phyloP scores from a whole-genome alignment of 164 flowering plant species.

The Macadamia integrifolia region DNA sequence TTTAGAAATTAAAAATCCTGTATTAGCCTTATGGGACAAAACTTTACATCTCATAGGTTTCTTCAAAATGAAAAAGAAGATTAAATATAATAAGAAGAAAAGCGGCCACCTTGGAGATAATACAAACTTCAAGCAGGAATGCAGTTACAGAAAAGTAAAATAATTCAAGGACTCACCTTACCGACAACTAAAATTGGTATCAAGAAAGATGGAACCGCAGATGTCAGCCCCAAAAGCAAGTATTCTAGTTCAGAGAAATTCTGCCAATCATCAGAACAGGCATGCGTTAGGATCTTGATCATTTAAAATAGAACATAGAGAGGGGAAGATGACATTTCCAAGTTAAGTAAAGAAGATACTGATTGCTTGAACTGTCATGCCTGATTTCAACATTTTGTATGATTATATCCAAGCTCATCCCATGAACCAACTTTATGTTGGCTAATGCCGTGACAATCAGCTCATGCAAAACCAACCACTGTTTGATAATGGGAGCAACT shows the following conservation, averaged over 20 bases:
- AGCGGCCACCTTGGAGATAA: background rate
- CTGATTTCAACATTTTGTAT: too few species aligned
- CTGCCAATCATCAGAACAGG: slow-evolving; percentile 36
- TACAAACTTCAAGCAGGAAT: background rate
- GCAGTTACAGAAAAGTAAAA: background rate
- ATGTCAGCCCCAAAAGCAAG: slow-evolving; percentile 67
- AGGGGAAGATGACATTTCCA: too few species aligned
- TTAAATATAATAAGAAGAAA: background rate
- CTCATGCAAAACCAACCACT: too few species aligned
- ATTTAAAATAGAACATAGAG: background rate
- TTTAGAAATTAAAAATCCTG: background rate
- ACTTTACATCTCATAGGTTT: background rate
- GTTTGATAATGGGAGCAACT: too few species aligned
- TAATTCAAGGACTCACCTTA: slow-evolving; percentile 44
- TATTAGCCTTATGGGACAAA: background rate
- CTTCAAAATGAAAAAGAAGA: background rate
- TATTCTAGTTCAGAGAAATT: slow-evolving; percentile 80
- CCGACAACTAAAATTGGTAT: slow-evolving; percentile 66
- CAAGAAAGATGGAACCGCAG: slow-evolving; percentile 77
- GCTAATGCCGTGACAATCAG: too few species aligned
- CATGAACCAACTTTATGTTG: too few species aligned
- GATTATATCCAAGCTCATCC: too few species aligned
- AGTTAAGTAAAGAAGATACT: too few species aligned
- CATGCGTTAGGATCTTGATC: background rate
- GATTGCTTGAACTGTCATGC: too few species aligned